Evolutionary conservation across 2,329 filamentous ascomycete genomes (phyloP).

Genomic region (Colletotrichum chrysophilum): DNA sequence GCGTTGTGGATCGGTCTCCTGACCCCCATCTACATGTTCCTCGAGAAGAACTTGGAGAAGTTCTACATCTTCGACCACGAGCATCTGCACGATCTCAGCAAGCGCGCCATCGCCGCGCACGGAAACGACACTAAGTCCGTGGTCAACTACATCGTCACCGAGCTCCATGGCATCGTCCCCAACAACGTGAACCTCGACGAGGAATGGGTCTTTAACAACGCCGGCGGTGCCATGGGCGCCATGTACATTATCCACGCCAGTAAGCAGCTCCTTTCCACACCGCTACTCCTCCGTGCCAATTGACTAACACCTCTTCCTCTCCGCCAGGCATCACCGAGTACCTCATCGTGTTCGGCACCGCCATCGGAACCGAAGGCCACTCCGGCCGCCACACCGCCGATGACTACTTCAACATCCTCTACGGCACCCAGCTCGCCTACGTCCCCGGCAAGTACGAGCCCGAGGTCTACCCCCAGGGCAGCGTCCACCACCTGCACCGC

Average conservation of each 20-base stretch:
- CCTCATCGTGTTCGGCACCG: constrained; percentile 85
- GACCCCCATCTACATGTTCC: constrained; percentile 56
- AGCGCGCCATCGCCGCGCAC: constrained; percentile 69
- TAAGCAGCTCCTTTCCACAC: constrained; percentile 41
- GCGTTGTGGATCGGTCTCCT: constrained; percentile 60
- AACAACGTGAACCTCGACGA: constrained; percentile 71
- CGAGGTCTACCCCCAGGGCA: constrained; percentile 73
- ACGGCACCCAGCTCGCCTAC: constrained; percentile 79
- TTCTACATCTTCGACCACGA: constrained; percentile 80
- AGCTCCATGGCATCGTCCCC: constrained; percentile 62
- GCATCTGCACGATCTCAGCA: constrained; percentile 71
- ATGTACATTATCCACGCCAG: constrained; percentile 92
- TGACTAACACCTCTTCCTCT: neutral
- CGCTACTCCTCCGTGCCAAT: neutral
- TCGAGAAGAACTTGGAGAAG: constrained; percentile 63
- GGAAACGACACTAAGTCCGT: constrained; percentile 77
- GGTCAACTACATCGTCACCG: constrained; percentile 71
- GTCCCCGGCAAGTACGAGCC: constrained; percentile 69
- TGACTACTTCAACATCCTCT: constrained; percentile 93
- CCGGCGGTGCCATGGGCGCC: constrained; percentile 87
- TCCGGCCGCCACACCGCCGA: constrained; percentile 88
- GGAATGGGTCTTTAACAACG: constrained; percentile 93
- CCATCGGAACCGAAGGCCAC: constrained; percentile 87
- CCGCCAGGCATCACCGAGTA: constrained; percentile 78
- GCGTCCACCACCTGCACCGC: constrained; percentile 73